Evolutionary conservation across 2,329 filamentous ascomycete species (phyloP), one percentile per base, ranked within the genome.

Genomic region (Botrytis squamosa): DNA sequence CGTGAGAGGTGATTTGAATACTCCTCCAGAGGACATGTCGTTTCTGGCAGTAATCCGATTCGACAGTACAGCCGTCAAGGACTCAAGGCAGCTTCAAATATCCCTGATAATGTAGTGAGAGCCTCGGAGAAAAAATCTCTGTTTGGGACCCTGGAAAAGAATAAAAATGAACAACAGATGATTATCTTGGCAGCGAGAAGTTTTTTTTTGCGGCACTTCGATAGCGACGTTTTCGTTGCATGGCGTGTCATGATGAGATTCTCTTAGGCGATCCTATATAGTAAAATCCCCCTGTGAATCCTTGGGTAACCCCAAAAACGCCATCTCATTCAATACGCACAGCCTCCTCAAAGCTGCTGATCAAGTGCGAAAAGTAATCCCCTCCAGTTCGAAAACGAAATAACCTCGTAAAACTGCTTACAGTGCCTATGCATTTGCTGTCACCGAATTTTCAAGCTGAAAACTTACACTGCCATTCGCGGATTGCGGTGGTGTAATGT

Each of bases 1-100:
- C 25, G 63, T 72, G n/a, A 72, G 70, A 46, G 70, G 70, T 4
- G 63, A 49, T 9, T 72, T 72, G 71, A 62, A 72, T 16, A 72
- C 29, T 44, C 71, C 71, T 69, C 71, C 71, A 20, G 71, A 72
- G 7, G 71, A 72, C 71, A 72, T 72, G 16, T 46, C 67, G 63
- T 36, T 22, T n/a, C n/a, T 68, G 49, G 38, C 29, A 29, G 29
- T 16, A 36, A n/a, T 62, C 63, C 52, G 52, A 68, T 72, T 62
- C 57, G 68, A 20, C 60, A 6, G 20, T 42, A 25, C 14, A 33
- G 7, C 18, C 9, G 16, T 33, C 12, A 25, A 42, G 40, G 40
- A 42, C 12, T 16, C 40, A 42, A 57, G 66, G 36, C 36, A 57
- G 5, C 52, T 25, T 25, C 20, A 40, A 63, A 16, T 29, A 68